Percentiles rank a stretch among this genome's conserved stretches.
Evolutionary conservation across 2,329 filamentous ascomycete genomes (phyloP).

Genomic region (Alternaria arborescens): DNA sequence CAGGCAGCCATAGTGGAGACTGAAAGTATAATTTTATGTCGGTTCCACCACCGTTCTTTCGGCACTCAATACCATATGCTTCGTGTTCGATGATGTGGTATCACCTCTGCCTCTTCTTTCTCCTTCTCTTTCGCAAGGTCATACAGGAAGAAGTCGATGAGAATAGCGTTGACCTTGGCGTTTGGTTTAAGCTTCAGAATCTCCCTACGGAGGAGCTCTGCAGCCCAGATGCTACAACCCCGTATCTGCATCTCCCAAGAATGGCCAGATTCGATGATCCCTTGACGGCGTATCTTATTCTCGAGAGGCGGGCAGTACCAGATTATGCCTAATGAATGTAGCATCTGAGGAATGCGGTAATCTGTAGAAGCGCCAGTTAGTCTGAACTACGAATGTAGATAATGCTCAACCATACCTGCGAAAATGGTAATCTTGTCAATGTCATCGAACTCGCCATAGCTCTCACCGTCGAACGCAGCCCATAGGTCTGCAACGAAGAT

Average conservation of each 20-base stretch:
- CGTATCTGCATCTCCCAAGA: slow-evolving; percentile 87
- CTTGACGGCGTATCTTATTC: slow-evolving; percentile 70
- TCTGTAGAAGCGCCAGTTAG: slow-evolving; percentile 59
- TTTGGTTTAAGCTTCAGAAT: slow-evolving; percentile 78
- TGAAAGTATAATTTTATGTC: not conserved
- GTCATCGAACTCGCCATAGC: slow-evolving; percentile 83
- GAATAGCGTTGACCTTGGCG: slow-evolving; percentile 78
- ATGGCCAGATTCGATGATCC: slow-evolving; percentile 74
- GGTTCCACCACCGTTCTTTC: not conserved
- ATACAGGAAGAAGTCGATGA: slow-evolving; percentile 98
- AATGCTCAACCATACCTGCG: slow-evolving; percentile 63
- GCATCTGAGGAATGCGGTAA: slow-evolving; percentile 94
- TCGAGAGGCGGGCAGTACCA: slow-evolving; percentile 84
- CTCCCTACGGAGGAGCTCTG: slow-evolving; percentile 85
- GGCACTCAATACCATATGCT: slow-evolving; percentile 89
- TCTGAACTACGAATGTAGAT: not conserved
- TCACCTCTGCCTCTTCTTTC: slow-evolving; percentile 49
- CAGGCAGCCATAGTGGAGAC: not conserved
- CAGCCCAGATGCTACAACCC: slow-evolving; percentile 95
- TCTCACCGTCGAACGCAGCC: slow-evolving; percentile 88
- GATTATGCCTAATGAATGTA: slow-evolving; percentile 82
- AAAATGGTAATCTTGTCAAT: slow-evolving; percentile 99
- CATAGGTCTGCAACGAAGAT: slow-evolving; percentile 96
- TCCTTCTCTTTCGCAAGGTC: slow-evolving; percentile 92
- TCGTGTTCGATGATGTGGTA: slow-evolving; percentile 87